Conservation (phyloP, 2,329 filamentous ascomycete genomes). For the Neurospora crassa region DNA sequence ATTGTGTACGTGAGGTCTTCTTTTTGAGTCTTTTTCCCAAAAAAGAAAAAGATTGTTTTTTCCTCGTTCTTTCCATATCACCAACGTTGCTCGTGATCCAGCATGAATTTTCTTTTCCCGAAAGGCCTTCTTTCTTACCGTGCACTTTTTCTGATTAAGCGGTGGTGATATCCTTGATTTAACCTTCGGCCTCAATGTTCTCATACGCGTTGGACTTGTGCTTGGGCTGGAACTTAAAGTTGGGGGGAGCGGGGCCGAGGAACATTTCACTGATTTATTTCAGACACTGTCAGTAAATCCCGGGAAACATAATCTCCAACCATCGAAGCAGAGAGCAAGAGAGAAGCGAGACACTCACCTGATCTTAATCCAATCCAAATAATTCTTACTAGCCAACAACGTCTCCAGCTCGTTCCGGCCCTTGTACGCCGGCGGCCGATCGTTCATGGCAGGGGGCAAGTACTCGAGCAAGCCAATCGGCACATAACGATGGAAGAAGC, state of each 20-base stretch:
- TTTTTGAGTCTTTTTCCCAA: no score
- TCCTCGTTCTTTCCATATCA: not conserved
- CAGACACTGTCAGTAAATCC: conserved; percentile 5
- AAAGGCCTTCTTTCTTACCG: not conserved
- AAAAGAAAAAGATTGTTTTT: no score
- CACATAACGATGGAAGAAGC: conserved; percentile 86
- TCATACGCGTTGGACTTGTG: conserved; percentile 93
- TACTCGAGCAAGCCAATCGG: conserved; percentile 82
- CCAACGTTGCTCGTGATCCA: not conserved
- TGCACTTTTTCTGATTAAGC: not conserved
- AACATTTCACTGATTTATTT: conserved; percentile 77
- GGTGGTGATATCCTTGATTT: not conserved
- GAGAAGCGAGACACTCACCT: conserved; percentile 47
- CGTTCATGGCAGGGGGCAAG: conserved; percentile 79
- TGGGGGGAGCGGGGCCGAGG: conserved; percentile 77
- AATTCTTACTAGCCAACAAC: conserved; percentile 81
- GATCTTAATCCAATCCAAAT: conserved; percentile 98
- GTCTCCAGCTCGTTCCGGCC: conserved; percentile 89
- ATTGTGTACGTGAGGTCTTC: no score
- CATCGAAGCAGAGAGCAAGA: no score
- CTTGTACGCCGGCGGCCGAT: conserved; percentile 74
- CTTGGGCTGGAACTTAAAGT: conserved; percentile 93
- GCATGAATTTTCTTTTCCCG: not conserved
- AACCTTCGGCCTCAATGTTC: conserved; percentile 45
- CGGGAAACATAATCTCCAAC: conserved; percentile 47